Evolutionary conservation across 2,329 filamentous ascomycete genomes (phyloP).

Genomic region (Aaosphaeria arxii): DNA sequence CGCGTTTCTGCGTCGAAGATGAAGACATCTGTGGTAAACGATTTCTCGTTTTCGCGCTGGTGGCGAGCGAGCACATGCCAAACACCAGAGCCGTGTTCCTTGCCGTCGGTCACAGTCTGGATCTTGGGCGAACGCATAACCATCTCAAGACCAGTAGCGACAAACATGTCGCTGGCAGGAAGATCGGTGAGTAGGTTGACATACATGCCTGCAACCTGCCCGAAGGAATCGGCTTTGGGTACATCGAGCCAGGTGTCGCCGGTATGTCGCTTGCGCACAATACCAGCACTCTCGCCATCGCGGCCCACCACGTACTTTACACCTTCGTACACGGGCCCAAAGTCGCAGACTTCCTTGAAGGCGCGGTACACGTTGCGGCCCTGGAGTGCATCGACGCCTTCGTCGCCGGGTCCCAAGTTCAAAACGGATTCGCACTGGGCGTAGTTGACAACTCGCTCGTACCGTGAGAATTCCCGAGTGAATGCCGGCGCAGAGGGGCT

Average conservation of each 20-base stretch:
- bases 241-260: conserved; percentile 1
- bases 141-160: conserved; percentile 14
- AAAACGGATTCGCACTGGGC: conserved; percentile 27
- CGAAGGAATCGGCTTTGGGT: neutral
- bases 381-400: conserved; percentile 24
- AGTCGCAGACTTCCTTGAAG: conserved; percentile 38
- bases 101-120: neutral
- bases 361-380: conserved; percentile 39
- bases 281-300: conserved; percentile 8
- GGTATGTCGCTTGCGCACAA: neutral
- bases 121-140: neutral
- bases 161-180: conserved; percentile 22
- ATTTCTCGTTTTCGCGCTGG: neutral
- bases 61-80: neutral
- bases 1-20: neutral
- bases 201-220: conserved; percentile 1
- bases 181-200: conserved; percentile 1
- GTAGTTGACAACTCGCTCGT: conserved; percentile 32
- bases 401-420: conserved; percentile 18
- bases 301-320: conserved; percentile 16
- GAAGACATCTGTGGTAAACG: neutral
- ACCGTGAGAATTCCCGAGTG: conserved; percentile 23
- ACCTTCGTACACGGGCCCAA: conserved; percentile 28
- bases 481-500: conserved; percentile 10
- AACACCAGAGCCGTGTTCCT: neutral